Conservation (phyloP, 371 early-diverging fungal species). For the Mortierella sp. region DNA sequence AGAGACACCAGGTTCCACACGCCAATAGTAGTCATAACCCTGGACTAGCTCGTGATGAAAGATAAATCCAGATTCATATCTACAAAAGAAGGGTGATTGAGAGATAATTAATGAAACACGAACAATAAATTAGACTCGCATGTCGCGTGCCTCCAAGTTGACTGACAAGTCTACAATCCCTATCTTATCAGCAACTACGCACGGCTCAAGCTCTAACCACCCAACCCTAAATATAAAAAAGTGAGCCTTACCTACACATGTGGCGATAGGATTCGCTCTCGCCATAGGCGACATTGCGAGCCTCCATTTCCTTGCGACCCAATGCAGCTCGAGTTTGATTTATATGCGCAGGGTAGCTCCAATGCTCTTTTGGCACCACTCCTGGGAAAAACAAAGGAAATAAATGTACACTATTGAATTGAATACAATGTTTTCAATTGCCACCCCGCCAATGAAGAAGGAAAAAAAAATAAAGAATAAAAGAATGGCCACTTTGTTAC, state of each 20-base stretch:
- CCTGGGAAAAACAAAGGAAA: constrained; percentile 40
- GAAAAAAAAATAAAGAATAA: neutral
- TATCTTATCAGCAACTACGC: neutral
- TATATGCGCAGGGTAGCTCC: constrained; percentile 80
- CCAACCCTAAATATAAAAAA: neutral
- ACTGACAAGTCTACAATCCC: too few species aligned
- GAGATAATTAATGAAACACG: neutral
- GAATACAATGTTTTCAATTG: neutral
- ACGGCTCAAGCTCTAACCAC: too few species aligned
- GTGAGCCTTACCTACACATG: constrained; percentile 84
- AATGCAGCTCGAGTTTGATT: constrained; percentile 70
- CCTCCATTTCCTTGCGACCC: constrained; percentile 70
- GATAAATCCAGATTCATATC: constrained; percentile 91
- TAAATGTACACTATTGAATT: neutral
- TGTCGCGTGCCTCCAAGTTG: too few species aligned
- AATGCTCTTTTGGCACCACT: constrained; percentile 76
- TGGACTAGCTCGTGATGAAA: constrained; percentile 86
- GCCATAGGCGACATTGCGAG: constrained; percentile 81
- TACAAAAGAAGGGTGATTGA: constrained; percentile 7
- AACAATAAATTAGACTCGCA: neutral
- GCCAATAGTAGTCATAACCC: constrained; percentile 94
- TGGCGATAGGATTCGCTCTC: constrained; percentile 90
- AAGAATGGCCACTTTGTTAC: constrained; percentile 35
- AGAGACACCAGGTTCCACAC: constrained; percentile 94
- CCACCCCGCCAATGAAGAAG: neutral